A percentile compares a stretch with the other conserved stretches of the same genome.
These are phyloP conservation scores for Pythium aphanidermatum DNA, from an alignment of 352 stramenopile genomes.

Conservation along the genomic window DNA sequence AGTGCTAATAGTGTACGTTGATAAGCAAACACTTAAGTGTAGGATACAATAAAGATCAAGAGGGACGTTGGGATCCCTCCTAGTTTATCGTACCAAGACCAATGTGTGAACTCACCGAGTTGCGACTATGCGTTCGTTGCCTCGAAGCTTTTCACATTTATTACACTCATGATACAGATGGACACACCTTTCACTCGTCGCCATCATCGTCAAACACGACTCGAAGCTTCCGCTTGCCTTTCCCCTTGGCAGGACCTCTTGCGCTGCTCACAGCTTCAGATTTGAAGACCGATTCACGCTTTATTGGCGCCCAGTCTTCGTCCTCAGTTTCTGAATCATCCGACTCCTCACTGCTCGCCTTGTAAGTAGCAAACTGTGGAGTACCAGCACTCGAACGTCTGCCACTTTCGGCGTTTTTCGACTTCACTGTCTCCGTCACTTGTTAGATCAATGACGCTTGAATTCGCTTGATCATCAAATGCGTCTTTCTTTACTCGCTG, in stretches of 20 bases:
- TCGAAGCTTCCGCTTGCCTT: constrained; percentile 28
- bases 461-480: background rate
- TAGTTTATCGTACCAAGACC: background rate
- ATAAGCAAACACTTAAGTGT: background rate
- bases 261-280: background rate
- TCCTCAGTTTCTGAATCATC: background rate
- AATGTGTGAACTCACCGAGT: background rate
- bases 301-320: background rate
- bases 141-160: constrained; percentile 12
- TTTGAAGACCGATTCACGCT: background rate
- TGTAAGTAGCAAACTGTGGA: background rate
- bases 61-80: constrained; percentile 6
- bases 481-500: background rate
- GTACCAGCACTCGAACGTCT: background rate
- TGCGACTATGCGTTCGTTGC: background rate
- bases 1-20: background rate
- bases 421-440: constrained; percentile 5
- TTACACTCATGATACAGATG: constrained; percentile 38
- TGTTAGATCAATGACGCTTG: constrained; percentile 13
- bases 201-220: constrained; percentile 41
- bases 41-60: constrained; percentile 1
- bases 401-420: background rate
- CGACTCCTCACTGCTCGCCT: background rate
- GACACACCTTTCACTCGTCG: constrained; percentile 37
- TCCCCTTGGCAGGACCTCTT: background rate